Base-by-base conservation (phyloP, 768 basidiomycete species). In the Butyriboletus loyo region DNA sequence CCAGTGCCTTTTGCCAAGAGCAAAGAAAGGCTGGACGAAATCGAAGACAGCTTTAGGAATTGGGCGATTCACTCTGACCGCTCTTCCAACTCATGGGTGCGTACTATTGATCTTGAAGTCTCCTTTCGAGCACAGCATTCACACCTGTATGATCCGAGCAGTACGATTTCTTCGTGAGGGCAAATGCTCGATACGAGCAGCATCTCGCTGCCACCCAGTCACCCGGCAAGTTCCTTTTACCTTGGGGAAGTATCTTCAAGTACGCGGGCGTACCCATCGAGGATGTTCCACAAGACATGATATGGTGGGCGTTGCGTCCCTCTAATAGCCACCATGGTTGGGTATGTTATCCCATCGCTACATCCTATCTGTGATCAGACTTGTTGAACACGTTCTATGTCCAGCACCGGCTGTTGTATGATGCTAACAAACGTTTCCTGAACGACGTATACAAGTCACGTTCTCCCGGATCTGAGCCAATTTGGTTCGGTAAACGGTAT, bases 401-500 rank as follows among this genome's bases (percentile, higher is more conserved):
- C 19, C 19, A 63, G 65, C 53, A 67, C 37, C 28, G 47, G n/a
- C 17, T 39, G 0, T 21, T 67, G 36, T 52, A 54, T 8, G 46
- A 63, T 1, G 54, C 58, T 1, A 60, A 58, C 10, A 36, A 38
- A 11, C 48, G 50, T 6, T 48, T 56, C 32, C 51, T 67, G 24
- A 63, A 62, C 7, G 32, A 50, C 1, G 5, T 39, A 4, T 62
- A 59, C 39, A 21, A 28, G 14, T 48, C 34, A 7, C 54, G 58
- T 30, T 67, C 66, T 5, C 66, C 60, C 7, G 66, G 63, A 1
- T 67, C 60, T 11, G 60, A 57, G 7, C 35, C 4, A 3, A 56
- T 67, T 21, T 65, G 56, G 60, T 65, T 63, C 10, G 54, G 63
- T 24, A 39, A 10, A 21, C 42, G 41, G n/a, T 65, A 57, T 25